Evolutionary conservation across 352 stramenopile genomes (phyloP), one percentile per base, ranked within the genome.

Genomic region (Globisporangium okanoganense): DNA sequence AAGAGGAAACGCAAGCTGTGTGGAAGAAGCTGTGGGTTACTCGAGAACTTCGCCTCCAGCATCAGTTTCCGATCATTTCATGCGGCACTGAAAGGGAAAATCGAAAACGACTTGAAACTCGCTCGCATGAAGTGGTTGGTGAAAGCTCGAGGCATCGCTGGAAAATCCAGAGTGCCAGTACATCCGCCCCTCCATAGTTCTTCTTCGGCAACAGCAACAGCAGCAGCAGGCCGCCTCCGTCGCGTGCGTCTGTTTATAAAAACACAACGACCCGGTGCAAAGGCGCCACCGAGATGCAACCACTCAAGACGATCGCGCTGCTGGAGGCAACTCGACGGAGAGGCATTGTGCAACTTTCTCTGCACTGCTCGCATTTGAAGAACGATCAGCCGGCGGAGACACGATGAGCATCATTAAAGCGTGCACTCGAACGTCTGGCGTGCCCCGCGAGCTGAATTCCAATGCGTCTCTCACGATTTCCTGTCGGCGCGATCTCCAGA

Each of bases 201-300:
- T 61, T 61, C 55, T 22, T 40, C 24, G 4, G 22, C 45, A 35
- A 2, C n/a, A 61, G 25, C 40, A 61, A n/a, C 54, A 14, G 40
- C 29, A 18, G 55, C 40, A 29, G n/a, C 36, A 14, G n/a, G n/a
- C n/a, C n/a, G 36, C 24, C 55, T 53, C 25, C 16, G 38, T 53
- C 55, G 49, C 40, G 55, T 50, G 20, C 38, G 55, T 38, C 55
- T 61, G 25, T 61, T 61, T 50, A 52, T 52, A 53, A 61, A 43
- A 52, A 16, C 24, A 51, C 14, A 43, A 51, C 55, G 8, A 51
- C n/a, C 20, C 40, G 29, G 16, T 51, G 45, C 22, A 25, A 20
- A 51, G 20, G 55, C 55, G 25, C 55, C n/a, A 8, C 7, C 14
- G 31, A 61, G 49, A 61, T 61, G 41, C 56, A 61, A 61, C 56